Evolutionary conservation across 2,329 filamentous ascomycete genomes (phyloP), one percentile per base, ranked within the genome.

Genomic region (Pyricularia grisea): DNA sequence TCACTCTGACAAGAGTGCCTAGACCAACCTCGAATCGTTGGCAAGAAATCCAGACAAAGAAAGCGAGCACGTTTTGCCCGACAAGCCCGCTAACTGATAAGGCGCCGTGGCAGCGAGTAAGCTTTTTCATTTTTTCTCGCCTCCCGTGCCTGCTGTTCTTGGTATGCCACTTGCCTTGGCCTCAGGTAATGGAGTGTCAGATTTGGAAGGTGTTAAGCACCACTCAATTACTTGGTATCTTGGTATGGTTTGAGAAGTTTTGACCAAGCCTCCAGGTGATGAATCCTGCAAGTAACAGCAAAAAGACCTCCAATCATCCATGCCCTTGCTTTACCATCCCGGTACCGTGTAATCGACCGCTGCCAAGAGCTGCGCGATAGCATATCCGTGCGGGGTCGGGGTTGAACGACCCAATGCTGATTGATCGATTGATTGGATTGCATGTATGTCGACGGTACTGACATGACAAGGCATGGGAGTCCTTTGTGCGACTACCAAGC

Each of bases 321-420:
- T 6, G 20, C 17, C 42, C 42, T 55, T 20, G 42, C 20, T n/a
- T 55, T 55, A 3, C 20, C 20, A n/a, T 55, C 42, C 42, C 42
- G 42, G 17, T 55, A 55, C 42, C 42, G 20, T n/a, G 42, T 20
- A 55, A 55, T 55, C 7, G 42, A 55, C 42, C 42, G 4, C 11
- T 28, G 60, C 60, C 60, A 63, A 63, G 60, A 63, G 60, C 60
- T 63, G 60, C 27, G 60, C 14, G 60, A 63, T 63, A 63, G 60
- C 60, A 25, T 28, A 25, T 28, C 20, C 25, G 23, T 63, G 60
- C 60, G 60, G 60, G 60, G 60, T 63, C 2, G 60, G 11, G 25
- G 5, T 14, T 2, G 5, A 30, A 27, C 20, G 7, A 27, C 1
- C 27, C 60, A 20, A 20, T 28, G 17, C 27, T 63, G 60, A 63